Evolutionary conservation across 768 basidiomycete genomes (phyloP).

Genomic region (Suillus paluster): DNA sequence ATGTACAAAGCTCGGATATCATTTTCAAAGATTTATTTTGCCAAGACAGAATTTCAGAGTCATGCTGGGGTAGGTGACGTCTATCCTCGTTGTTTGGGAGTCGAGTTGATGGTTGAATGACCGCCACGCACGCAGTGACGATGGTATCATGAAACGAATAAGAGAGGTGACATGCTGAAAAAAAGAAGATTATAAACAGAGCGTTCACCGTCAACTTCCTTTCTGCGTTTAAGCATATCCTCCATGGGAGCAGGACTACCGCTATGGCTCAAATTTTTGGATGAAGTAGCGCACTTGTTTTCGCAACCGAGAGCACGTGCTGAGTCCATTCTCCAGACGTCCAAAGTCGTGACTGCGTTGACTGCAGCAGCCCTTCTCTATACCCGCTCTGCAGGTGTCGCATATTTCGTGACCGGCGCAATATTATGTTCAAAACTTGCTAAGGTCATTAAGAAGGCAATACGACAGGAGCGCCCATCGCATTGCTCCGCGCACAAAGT

Average conservation of each 20-base stretch:
- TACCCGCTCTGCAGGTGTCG: constrained; percentile 64
- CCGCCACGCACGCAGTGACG: not conserved
- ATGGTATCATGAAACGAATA: not conserved
- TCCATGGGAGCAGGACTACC: constrained; percentile 7
- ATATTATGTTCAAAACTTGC: constrained; percentile 59
- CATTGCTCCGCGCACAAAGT: constrained; percentile 47
- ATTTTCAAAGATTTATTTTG: not conserved
- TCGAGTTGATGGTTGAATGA: not conserved
- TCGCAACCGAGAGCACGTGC: not conserved
- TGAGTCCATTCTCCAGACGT: constrained; percentile 48
- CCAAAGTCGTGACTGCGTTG: constrained; percentile 54
- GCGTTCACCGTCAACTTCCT: not conserved
- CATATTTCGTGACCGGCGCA: constrained; percentile 66
- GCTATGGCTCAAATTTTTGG: constrained; percentile 36
- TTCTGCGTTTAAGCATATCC: not conserved
- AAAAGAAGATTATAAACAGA: not conserved
- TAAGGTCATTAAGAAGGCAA: constrained; percentile 60
- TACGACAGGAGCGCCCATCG: constrained; percentile 69
- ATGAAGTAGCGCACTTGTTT: constrained; percentile 29
- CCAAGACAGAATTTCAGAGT: not conserved
- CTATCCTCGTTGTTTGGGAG: not conserved
- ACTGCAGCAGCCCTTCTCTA: constrained; percentile 56
- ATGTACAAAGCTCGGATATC: not conserved
- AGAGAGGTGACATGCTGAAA: not conserved
- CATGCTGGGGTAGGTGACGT: too few relatives aligned